phyloP scores from a whole-genome alignment of 192 early-diverging fungal species.

The Tieghemiomyces parasiticus region DNA sequence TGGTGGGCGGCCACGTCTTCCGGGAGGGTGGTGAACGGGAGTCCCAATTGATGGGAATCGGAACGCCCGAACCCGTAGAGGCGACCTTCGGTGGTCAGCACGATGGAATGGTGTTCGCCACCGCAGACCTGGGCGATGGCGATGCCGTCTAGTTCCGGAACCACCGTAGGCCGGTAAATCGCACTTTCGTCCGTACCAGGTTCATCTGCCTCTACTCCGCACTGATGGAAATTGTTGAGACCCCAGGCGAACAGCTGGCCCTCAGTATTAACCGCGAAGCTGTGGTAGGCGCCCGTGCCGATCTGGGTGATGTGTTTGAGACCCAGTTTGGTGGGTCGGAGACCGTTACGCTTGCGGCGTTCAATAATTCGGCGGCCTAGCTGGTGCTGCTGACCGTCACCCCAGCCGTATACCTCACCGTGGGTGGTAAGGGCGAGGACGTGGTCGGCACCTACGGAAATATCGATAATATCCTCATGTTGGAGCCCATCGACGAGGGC shows the following conservation, averaged over 20 bases:
- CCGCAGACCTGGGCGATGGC: conserved; percentile 47
- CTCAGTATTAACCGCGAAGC: conserved; percentile 56
- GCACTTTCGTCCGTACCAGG: conserved; percentile 26
- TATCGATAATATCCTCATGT: conserved; percentile 50
- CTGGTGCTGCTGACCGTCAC: conserved; percentile 76
- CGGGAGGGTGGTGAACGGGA: conserved; percentile 30
- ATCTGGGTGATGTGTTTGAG: conserved; percentile 42
- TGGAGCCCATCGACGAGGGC: conserved; percentile 36
- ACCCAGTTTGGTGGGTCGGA: conserved; percentile 36
- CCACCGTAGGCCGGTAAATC: conserved; percentile 35
- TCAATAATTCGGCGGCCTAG: conserved; percentile 67
- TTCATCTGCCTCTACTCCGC: conserved; percentile 40
- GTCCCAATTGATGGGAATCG: conserved; percentile 69
- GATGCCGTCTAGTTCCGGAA: conserved; percentile 30
- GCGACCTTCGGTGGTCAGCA: conserved; percentile 53
- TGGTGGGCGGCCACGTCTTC: conserved; percentile 5
- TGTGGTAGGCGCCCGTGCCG: conserved; percentile 70
- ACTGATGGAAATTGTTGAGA: conserved; percentile 82
- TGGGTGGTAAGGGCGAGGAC: conserved; percentile 52
- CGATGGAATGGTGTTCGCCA: conserved; percentile 74
- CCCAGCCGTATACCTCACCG: conserved; percentile 79
- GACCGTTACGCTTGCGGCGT: conserved; percentile 49
- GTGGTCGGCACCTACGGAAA: conserved; percentile 78
- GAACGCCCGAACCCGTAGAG: conserved; percentile 75
- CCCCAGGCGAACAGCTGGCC: conserved; percentile 68